Conservation (phyloP, 2,329 filamentous ascomycete species). For the Pyricularia pennisetigena region DNA sequence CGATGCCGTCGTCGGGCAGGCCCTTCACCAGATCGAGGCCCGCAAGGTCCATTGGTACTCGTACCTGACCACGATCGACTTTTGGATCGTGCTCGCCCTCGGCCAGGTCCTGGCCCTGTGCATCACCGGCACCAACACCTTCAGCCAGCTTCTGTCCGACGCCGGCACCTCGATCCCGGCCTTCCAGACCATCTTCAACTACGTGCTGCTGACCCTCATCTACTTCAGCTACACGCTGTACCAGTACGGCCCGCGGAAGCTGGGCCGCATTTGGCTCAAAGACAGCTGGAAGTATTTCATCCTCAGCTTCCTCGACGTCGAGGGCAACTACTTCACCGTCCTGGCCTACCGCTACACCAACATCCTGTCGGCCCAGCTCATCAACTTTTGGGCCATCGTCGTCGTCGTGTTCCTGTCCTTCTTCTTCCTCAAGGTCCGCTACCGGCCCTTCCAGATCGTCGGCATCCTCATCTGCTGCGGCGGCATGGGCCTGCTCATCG, state of each 20-base stretch:
- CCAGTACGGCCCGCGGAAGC: slow-evolving; percentile 66
- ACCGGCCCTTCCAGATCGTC: slow-evolving; percentile 73
- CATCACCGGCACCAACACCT: slow-evolving; percentile 88
- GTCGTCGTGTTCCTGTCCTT: slow-evolving; percentile 83
- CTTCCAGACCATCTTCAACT: slow-evolving; percentile 95
- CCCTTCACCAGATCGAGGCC: slow-evolving; percentile 44
- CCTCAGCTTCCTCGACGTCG: slow-evolving; percentile 84
- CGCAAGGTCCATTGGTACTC: slow-evolving; percentile 51
- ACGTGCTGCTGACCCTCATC: slow-evolving; percentile 70
- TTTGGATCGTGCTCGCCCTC: slow-evolving; percentile 73
- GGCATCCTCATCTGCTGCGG: slow-evolving; percentile 89
- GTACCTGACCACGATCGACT: slow-evolving; percentile 76
- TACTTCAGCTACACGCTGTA: slow-evolving; percentile 75
- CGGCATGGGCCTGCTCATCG: slow-evolving; percentile 80
- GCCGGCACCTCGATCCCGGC: slow-evolving; percentile 74
- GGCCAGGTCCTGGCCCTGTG: slow-evolving; percentile 81
- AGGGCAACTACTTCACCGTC: slow-evolving; percentile 97
- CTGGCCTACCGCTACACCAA: slow-evolving; percentile 90
- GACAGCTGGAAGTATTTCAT: slow-evolving; percentile 94
- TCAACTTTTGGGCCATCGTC: slow-evolving; percentile 98
- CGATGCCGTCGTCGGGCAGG: slow-evolving; percentile 32
- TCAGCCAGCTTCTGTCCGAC: slow-evolving; percentile 62
- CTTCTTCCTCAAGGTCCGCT: slow-evolving; percentile 73
- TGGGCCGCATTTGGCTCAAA: slow-evolving; percentile 48
- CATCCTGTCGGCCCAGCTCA: slow-evolving; percentile 82